Base-by-base conservation (phyloP, 805 yeast genomes). In the Candida methanosorbosa region DNA sequence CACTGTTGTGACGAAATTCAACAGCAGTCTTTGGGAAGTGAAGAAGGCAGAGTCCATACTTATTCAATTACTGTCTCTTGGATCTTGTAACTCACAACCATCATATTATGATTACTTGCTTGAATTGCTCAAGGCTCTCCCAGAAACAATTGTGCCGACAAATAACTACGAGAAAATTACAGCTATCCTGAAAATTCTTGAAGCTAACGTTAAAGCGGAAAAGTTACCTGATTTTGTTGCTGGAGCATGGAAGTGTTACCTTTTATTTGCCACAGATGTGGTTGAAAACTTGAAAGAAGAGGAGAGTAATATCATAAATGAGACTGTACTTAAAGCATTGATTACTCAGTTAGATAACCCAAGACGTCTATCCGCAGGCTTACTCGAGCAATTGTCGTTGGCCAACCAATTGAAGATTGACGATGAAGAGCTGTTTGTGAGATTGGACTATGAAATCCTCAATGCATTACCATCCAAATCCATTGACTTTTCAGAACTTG, bases 71-170 rank as follows among this genome's bases (percentile, higher is more conserved):
- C 43, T 81, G 16, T 57, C 57, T 11, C 40, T 75, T 12, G 81
- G 86, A 0, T 71, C 74, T 2, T 61, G 78, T 31, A 64, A 63
- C 33, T 74, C 82, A 33, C 58, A 63, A 20, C 68, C 77, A 0
- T 42, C 57, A 0, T 79, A 75, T 46, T 81, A 72, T 43, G 43
- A 44, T 14, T 29, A 46, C 6, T 27, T 56, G 1, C 30, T 18
- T 4, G 24, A 38, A 1, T 32, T 56, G 8, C 23, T 56, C 1
- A 28, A 33, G 1, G 23, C 33, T 2, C 34, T 56, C 13, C 61
- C 61, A 4, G 5, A 30, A 2, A 52, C 46, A 1, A 38, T 50
- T 17, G 11, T 46, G 9, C 33, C 41, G 4, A 27, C 41, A 27
- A 30, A 30, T 18, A 32, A 44, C 14, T 17, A 18, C 12, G 29